Conservation (phyloP, 331 rosid genomes). For the Malus hybrid region DNA sequence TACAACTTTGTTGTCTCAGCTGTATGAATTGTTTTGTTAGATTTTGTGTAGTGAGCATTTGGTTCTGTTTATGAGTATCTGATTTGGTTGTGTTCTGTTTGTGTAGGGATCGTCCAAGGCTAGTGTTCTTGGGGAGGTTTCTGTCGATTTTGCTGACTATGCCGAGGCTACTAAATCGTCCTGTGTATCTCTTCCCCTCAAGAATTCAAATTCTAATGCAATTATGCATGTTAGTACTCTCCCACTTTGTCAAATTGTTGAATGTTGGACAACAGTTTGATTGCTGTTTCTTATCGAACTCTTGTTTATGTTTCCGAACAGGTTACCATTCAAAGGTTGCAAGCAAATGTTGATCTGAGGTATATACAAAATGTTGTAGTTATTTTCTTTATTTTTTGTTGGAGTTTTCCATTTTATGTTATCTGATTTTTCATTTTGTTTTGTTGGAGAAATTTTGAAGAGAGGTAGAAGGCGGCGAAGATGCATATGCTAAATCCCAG, state of each 20-base stretch:
- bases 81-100: slow-evolving; percentile 13
- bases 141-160: slow-evolving; percentile 71
- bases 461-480: slow-evolving; percentile 63
- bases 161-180: slow-evolving; percentile 58
- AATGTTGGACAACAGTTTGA: background rate
- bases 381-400: slow-evolving; percentile 1
- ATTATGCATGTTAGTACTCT: slow-evolving; percentile 76
- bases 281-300: slow-evolving; percentile 14
- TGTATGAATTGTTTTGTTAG: slow-evolving; percentile 30
- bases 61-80: slow-evolving; percentile 13
- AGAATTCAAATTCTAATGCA: slow-evolving; percentile 54
- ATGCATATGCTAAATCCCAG: slow-evolving; percentile 28
- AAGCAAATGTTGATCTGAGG: slow-evolving; percentile 60
- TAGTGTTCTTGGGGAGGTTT: slow-evolving; percentile 60
- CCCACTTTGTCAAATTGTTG: background rate
- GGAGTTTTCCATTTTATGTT: slow-evolving; percentile 6
- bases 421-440: slow-evolving; percentile 11
- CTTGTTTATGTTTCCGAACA: slow-evolving; percentile 30
- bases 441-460: slow-evolving; percentile 36
- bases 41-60: background rate
- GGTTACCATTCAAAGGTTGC: slow-evolving; percentile 71
- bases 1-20: slow-evolving; percentile 59
- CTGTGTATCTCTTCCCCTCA: slow-evolving; percentile 71
- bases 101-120: slow-evolving; percentile 60
- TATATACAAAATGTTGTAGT: slow-evolving; percentile 20